These are phyloP conservation scores for Bipolaris cookei DNA, from an alignment of 2,329 filamentous ascomycete species.

Conservation along the genomic window DNA sequence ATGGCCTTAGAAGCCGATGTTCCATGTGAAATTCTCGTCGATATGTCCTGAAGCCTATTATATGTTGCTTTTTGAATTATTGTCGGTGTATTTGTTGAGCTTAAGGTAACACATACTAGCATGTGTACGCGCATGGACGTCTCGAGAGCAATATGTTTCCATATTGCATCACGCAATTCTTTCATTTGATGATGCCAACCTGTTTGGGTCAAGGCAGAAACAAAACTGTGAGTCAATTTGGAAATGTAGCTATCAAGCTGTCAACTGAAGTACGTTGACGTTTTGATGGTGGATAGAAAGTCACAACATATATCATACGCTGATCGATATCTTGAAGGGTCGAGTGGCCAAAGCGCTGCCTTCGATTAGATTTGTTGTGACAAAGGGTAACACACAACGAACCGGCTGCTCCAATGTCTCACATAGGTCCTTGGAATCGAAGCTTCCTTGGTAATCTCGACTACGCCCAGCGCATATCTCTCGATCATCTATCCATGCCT, in stretches of 20 bases:
- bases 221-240: constrained; percentile 1
- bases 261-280: neutral
- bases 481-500: constrained; percentile 16
- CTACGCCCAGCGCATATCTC: neutral
- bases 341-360: neutral
- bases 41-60: constrained; percentile 2
- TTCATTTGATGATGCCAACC: neutral
- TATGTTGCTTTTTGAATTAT: neutral
- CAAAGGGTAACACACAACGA: neutral
- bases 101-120: neutral
- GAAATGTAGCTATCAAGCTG: constrained; percentile 1
- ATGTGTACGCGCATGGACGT: constrained; percentile 8
- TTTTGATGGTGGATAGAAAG: neutral
- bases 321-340: constrained; percentile 8
- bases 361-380: neutral
- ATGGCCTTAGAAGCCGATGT: constrained; percentile 5
- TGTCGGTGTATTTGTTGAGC: too few relatives aligned
- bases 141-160: constrained; percentile 7
- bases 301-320: constrained; percentile 14
- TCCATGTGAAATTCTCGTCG: constrained; percentile 8
- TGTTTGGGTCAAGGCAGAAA: neutral
- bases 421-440: neutral
- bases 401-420: neutral
- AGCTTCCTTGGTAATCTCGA: neutral
- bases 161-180: constrained; percentile 5